Conservation (phyloP, 352 stramenopile species). For the Discostella stelligera region DNA sequence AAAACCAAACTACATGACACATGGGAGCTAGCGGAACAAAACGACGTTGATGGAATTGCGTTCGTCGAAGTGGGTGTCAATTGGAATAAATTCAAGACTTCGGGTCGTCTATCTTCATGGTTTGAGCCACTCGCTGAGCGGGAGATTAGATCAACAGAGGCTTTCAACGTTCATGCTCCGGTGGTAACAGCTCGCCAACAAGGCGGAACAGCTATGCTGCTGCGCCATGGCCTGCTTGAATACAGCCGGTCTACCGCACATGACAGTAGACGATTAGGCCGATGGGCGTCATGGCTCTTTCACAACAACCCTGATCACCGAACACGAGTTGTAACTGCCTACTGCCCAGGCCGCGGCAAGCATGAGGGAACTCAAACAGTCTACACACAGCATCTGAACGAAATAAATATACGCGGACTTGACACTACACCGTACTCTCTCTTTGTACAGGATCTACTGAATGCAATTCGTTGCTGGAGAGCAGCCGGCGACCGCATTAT, state of each 20-base stretch:
- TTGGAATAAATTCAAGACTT: too few species aligned
- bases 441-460: conserved; percentile 16
- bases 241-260: not conserved
- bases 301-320: not conserved
- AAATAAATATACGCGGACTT: conserved; percentile 6
- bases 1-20: too few species aligned
- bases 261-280: conserved; percentile 4
- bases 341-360: not conserved
- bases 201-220: conserved; percentile 1
- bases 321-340: conserved; percentile 13
- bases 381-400: conserved; percentile 19
- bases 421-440: conserved; percentile 2
- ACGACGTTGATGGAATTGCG: too few species aligned
- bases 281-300: conserved; percentile 13
- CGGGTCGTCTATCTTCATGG: too few species aligned
- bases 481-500: conserved; percentile 20
- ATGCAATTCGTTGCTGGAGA: conserved; percentile 11
- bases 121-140: too few species aligned
- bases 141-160: too few species aligned
- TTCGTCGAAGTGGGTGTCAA: too few species aligned
- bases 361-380: not conserved
- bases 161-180: conserved; percentile 9
- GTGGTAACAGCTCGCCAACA: conserved; percentile 2
- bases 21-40: too few species aligned
- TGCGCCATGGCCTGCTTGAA: not conserved